Percentiles rank a stretch among this genome's conserved stretches.
phyloP scores from a whole-genome alignment of 208 protist genomes.

The Crithidia bombi region DNA sequence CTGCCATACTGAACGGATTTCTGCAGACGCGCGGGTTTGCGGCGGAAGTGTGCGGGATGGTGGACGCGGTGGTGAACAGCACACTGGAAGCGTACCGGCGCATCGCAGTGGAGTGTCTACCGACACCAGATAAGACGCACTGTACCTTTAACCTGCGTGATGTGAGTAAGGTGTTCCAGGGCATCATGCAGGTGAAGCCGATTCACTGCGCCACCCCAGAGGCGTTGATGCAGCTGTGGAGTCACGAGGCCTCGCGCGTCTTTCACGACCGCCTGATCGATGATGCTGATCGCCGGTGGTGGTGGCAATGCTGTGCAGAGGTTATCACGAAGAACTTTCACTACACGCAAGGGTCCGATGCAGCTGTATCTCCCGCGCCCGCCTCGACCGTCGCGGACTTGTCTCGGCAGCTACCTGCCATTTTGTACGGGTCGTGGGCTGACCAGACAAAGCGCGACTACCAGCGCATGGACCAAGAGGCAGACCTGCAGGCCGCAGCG shows the following conservation, averaged over 20 bases:
- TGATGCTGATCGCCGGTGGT: slow-evolving; percentile 90
- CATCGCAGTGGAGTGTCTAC: slow-evolving; percentile 93
- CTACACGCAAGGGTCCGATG: slow-evolving; percentile 19
- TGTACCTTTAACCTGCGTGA: slow-evolving; percentile 99
- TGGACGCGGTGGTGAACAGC: slow-evolving; percentile 82
- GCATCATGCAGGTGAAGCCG: slow-evolving; percentile 90
- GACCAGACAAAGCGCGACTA: slow-evolving; percentile 45
- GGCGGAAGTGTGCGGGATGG: slow-evolving; percentile 47
- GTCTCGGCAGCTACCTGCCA: slow-evolving; percentile 27
- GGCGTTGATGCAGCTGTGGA: slow-evolving; percentile 90
- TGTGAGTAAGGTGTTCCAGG: slow-evolving; percentile 97
- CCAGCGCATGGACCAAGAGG: slow-evolving; percentile 45
- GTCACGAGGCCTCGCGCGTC: slow-evolving; percentile 95
- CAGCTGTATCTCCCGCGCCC: too few species aligned
- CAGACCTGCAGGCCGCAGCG: slow-evolving; percentile 52
- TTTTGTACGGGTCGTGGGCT: slow-evolving; percentile 75
- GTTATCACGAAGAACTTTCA: slow-evolving; percentile 71
- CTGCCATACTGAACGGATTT: slow-evolving; percentile 93
- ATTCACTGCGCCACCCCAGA: slow-evolving; percentile 53
- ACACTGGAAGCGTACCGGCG: slow-evolving; percentile 94
- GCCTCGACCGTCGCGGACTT: slow-evolving; percentile 17
- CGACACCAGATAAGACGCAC: slow-evolving; percentile 97
- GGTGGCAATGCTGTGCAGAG: slow-evolving; percentile 79
- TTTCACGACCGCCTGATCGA: slow-evolving; percentile 97
- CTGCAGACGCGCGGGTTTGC: slow-evolving; percentile 51